Base-by-base conservation (phyloP, 2,329 filamentous ascomycete species). In the Penicillium hordei region DNA sequence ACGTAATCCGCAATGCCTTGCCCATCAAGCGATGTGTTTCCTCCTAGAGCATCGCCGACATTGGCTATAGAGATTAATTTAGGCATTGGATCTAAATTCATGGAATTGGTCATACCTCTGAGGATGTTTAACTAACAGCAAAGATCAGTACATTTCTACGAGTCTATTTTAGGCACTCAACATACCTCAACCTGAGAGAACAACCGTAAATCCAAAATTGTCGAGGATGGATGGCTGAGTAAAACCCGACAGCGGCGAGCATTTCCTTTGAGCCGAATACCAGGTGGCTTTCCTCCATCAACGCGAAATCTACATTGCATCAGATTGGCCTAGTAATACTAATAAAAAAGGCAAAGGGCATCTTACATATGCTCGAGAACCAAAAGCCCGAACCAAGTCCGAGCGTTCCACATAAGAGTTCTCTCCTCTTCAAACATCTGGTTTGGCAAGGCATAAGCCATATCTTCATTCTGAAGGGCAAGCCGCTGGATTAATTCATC, bases 371-470 rank as follows among this genome's bases (percentile, higher is more conserved):
- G 77, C 25, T 83, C 81, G 12, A 84, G 68, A 21, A 83, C 79
- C 57, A 82, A 76, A 4, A 83, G 72, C 3, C 79, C 80, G 65
- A 83, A 79, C 81, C 82, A 84, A 0, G 81, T 76, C 39, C 82
- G 73, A 0, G 77, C 70, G 48, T 75, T 75, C 23, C 76, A 71
- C 71, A 80, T 76, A 54, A 82, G 62, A 12, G 66, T 61, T 21
- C 55, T 59, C 38, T 66, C 64, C n/a, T 48, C 44, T 29, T 64
- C 61, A 31, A 61, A 48, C 25, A 60, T 58, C 39, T 59, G 43
- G 15, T 53, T 50, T 1, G 68, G 25, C 7, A 63, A 58, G 7
- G 61, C 55, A 31, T 64, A 54, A 1, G 31, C 13, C 13, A 54
- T 59, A 12, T 67, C 68, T 7, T 64, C 58, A 25, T 68, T 68